A percentile compares a stretch with the other conserved stretches of the same genome.
phyloP scores from a whole-genome alignment of 495 filamentous ascomycete genomes.

The Penicillium arizonense region DNA sequence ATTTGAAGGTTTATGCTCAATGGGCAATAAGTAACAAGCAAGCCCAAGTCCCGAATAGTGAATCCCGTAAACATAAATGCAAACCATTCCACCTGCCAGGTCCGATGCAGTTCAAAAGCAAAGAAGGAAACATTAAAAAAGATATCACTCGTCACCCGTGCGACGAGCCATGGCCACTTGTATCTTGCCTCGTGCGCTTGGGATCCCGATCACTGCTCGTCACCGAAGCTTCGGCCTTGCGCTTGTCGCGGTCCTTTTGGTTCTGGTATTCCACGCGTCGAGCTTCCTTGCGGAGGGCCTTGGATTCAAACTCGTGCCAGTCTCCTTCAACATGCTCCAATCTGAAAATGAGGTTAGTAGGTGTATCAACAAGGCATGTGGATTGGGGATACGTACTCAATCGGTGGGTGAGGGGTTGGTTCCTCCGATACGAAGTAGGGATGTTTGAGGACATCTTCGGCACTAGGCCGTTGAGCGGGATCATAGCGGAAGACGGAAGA shows the following conservation, averaged over 20 bases:
- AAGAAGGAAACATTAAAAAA: background rate
- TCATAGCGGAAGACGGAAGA: constrained; percentile 83
- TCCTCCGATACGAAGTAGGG: constrained; percentile 86
- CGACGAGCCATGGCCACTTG: constrained; percentile 2
- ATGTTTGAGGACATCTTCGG: constrained; percentile 82
- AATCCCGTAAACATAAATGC: constrained; percentile 18
- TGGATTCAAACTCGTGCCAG: constrained; percentile 99
- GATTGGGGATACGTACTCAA: constrained; percentile 64
- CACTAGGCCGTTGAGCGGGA: constrained; percentile 78
- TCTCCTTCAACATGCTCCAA: constrained; percentile 85
- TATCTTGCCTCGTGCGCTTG: constrained; percentile 34
- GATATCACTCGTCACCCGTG: background rate
- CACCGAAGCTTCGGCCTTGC: constrained; percentile 32
- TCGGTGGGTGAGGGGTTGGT: constrained; percentile 71
- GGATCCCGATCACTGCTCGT: constrained; percentile 37
- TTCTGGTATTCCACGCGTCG: constrained; percentile 55
- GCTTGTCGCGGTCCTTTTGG: constrained; percentile 54
- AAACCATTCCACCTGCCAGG: constrained; percentile 13
- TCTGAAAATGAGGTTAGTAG: constrained; percentile 41
- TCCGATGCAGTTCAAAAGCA: constrained; percentile 13
- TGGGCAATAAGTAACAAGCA: constrained; percentile 23
- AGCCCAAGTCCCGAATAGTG: constrained; percentile 11
- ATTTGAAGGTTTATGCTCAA: constrained; percentile 3
- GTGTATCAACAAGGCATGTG: background rate
- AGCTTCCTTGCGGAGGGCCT: constrained; percentile 85